A percentile compares a stretch with the other conserved stretches of the same genome.
These are phyloP conservation scores for Hebeloma cylindrosporum DNA, from an alignment of 768 basidiomycete genomes.

Conservation along the genomic window DNA sequence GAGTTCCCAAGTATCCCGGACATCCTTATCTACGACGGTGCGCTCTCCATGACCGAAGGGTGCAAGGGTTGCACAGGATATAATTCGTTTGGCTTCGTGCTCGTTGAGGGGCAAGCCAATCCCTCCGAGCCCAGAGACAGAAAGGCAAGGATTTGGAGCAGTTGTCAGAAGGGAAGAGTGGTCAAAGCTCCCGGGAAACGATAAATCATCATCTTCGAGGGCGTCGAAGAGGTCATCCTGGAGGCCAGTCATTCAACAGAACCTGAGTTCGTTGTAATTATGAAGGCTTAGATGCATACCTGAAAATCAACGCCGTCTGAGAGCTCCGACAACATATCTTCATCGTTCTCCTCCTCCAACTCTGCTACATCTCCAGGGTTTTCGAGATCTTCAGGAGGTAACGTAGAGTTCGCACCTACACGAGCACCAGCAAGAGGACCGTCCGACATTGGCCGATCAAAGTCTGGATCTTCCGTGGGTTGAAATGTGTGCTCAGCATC, in stretches of 20 bases:
- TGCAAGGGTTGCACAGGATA: conserved; percentile 35
- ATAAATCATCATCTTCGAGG: conserved; percentile 25
- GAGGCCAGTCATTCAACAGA: neutral
- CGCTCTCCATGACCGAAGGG: conserved; percentile 46
- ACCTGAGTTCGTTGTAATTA: neutral
- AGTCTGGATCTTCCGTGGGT: too few relatives aligned
- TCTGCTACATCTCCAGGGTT: neutral
- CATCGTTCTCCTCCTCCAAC: neutral
- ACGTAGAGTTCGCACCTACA: too few relatives aligned
- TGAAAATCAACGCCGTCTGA: conserved; percentile 4
- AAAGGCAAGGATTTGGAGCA: conserved; percentile 42
- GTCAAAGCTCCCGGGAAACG: conserved; percentile 36
- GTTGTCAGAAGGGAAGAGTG: conserved; percentile 21
- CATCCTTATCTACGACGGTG: conserved; percentile 42
- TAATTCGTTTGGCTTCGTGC: conserved; percentile 40
- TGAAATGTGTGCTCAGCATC: too few relatives aligned
- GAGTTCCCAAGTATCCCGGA: conserved; percentile 54
- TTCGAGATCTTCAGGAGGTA: neutral
- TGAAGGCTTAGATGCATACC: neutral
- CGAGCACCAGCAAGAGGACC: too few relatives aligned
- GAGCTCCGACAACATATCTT: neutral
- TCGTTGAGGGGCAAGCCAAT: conserved; percentile 43
- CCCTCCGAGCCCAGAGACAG: conserved; percentile 38
- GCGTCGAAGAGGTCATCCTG: conserved; percentile 34
- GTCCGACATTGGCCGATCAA: too few relatives aligned